Evolutionary conservation across 164 flowering plant species (phyloP), one percentile per base, ranked within the genome.

Genomic region (Tetrastigma voinierianum): DNA sequence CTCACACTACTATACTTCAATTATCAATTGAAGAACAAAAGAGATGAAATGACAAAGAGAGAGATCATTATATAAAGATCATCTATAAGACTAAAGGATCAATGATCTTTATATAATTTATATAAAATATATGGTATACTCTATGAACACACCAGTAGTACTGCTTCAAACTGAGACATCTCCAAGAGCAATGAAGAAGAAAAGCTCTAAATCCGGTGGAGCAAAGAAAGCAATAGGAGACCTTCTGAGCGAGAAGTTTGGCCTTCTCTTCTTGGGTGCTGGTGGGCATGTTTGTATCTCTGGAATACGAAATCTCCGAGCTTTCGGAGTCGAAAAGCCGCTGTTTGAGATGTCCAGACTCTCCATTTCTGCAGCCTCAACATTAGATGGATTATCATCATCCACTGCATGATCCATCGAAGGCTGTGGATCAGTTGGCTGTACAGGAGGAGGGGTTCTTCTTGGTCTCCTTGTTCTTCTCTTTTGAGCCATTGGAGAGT

Each of bases 241-340:
- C 44, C 83, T 67, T n/a, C 55, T 70, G 19, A 74, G 65, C 0
- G 71, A 63, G 65, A 69, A 74, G 48, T 61, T 67, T 6, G 71
- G 51, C 2, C 84, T 76, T 56, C 66, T 61, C 78, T 83, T 86
- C 83, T 78, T 86, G 16, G 87, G 87, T 15, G 90, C 86, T 9
- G 83, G 87, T 1, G 90, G 90, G 63, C 90, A 86, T 1, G 84
- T 82, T 15, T 2, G n/a, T 18, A 79, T 76, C 78, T 78, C 82
- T 20, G 90, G 87, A 68, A 86, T 86, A 52, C 83, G 70, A 47
- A 62, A 79, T 49, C 72, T 83, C 68, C 77, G 62, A 14, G 78
- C 80, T 58, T 86, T 86, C 1, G 90, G 90, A 5, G 90, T 86
- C 2, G 81, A 74, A 55, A 85, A 85, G 9, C 68, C 73, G 55